phyloP scores from a whole-genome alignment of 768 basidiomycete genomes.

The Gyrodon lividus region DNA sequence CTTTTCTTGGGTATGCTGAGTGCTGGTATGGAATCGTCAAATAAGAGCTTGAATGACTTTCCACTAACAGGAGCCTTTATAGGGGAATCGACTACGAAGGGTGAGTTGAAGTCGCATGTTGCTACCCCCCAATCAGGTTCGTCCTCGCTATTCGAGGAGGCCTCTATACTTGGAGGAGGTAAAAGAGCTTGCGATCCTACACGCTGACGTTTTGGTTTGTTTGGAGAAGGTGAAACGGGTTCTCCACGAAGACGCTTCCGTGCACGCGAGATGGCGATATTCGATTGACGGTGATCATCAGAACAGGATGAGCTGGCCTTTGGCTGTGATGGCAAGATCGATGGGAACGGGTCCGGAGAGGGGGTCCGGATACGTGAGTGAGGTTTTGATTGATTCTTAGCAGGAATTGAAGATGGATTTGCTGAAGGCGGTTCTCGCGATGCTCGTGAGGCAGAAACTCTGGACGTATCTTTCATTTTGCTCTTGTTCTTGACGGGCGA shows the following conservation, averaged over 20 bases:
- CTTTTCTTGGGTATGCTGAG: conserved; percentile 18
- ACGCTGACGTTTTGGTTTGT: conserved; percentile 72
- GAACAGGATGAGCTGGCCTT: conserved; percentile 20
- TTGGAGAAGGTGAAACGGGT: conserved; percentile 79
- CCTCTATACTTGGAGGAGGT: conserved; percentile 35
- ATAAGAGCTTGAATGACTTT: conserved; percentile 66
- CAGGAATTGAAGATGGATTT: conserved; percentile 50
- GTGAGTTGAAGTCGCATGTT: conserved; percentile 34
- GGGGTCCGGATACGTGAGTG: conserved; percentile 23
- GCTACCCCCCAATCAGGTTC: conserved; percentile 35
- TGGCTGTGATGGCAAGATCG: conserved; percentile 23
- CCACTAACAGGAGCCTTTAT: conserved; percentile 56
- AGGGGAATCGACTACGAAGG: conserved; percentile 71
- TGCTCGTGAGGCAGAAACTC: conserved; percentile 18
- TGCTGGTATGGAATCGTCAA: conserved; percentile 48
- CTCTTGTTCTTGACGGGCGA: conserved; percentile 70
- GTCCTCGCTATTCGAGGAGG: conserved; percentile 35
- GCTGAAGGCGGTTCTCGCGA: conserved; percentile 16
- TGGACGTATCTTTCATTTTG: conserved; percentile 35
- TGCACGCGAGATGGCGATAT: conserved; percentile 59
- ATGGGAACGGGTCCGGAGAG: conserved; percentile 44
- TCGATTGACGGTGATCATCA: conserved; percentile 23
- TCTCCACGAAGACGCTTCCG: conserved; percentile 82
- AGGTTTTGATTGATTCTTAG: conserved; percentile 33
- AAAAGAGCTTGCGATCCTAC: conserved; percentile 41